Evolutionary conservation across 768 basidiomycete species (phyloP).

Genomic region (Boletellus emodensis): DNA sequence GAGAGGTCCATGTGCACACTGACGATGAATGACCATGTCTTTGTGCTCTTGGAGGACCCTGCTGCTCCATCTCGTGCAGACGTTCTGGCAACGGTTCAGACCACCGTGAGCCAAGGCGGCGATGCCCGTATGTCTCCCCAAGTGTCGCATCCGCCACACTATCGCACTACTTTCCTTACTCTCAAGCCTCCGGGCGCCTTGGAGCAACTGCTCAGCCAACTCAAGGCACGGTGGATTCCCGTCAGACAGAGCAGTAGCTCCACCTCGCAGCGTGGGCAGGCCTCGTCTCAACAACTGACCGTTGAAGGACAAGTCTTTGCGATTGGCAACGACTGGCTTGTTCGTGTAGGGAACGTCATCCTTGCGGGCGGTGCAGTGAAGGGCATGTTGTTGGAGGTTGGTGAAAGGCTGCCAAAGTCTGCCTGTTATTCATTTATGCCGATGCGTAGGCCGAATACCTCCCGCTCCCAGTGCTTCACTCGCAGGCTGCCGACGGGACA

Average conservation of each 20-base stretch:
- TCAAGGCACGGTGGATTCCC: slow-evolving; percentile 73
- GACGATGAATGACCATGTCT: slow-evolving; percentile 78
- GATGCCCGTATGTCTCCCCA: slow-evolving; percentile 15
- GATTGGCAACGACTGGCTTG: slow-evolving; percentile 79
- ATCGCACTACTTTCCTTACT: slow-evolving; percentile 73
- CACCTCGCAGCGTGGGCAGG: slow-evolving; percentile 43
- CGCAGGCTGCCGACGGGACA: slow-evolving; percentile 60
- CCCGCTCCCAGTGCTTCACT: slow-evolving; percentile 65
- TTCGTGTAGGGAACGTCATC: slow-evolving; percentile 74
- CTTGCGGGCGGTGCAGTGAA: slow-evolving; percentile 70
- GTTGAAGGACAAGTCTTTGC: slow-evolving; percentile 73
- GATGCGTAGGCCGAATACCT: slow-evolving; percentile 72
- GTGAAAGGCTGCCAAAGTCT: slow-evolving; percentile 5
- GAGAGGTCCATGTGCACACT: slow-evolving; percentile 74
- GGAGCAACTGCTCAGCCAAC: slow-evolving; percentile 69
- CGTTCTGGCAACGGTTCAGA: slow-evolving; percentile 37
- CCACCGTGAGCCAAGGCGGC: slow-evolving; percentile 31
- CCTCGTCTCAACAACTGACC: slow-evolving; percentile 57
- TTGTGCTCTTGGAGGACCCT: slow-evolving; percentile 76
- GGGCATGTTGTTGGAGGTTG: slow-evolving; percentile 83
- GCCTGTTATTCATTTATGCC: neutral
- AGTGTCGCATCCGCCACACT: slow-evolving; percentile 46
- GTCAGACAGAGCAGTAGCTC: slow-evolving; percentile 49
- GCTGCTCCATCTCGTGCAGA: slow-evolving; percentile 65
- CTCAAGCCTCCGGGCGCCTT: slow-evolving; percentile 69